phyloP scores from a whole-genome alignment of 2,329 filamentous ascomycete genomes.

The Mycogone perniciosa region DNA sequence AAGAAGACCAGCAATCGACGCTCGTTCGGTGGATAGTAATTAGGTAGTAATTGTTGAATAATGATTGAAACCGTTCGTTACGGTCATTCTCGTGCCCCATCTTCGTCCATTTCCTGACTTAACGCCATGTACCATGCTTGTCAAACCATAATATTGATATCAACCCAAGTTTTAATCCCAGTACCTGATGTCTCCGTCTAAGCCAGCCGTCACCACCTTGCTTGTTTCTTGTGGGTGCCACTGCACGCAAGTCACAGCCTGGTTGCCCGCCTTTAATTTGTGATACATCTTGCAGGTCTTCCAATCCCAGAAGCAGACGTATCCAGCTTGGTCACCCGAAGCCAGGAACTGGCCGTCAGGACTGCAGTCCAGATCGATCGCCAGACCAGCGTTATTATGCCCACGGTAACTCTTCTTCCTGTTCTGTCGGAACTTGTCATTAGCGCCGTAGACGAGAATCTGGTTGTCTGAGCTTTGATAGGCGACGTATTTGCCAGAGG shows the following conservation, averaged over 20 bases:
- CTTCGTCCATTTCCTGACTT: background rate
- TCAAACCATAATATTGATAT: background rate
- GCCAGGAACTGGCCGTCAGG: conserved; percentile 89
- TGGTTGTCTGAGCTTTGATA: conserved; percentile 95
- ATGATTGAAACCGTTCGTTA: background rate
- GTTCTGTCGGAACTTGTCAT: conserved; percentile 95
- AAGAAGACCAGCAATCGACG: background rate
- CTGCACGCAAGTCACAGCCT: conserved; percentile 75
- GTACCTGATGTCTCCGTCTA: conserved; percentile 83
- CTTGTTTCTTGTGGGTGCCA: conserved; percentile 98
- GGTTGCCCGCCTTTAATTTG: conserved; percentile 81
- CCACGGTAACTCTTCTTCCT: conserved; percentile 94
- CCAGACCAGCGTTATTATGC: conserved; percentile 92
- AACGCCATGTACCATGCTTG: conserved; percentile 9
- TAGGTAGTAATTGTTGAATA: background rate
- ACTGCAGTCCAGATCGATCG: conserved; percentile 80
- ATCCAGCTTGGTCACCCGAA: conserved; percentile 81
- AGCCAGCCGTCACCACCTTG: conserved; percentile 84
- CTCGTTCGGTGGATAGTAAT: background rate
- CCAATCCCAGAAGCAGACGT: conserved; percentile 97
- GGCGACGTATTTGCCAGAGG: conserved; percentile 86
- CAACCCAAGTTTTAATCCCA: conserved; percentile 66
- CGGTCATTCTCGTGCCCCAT: background rate
- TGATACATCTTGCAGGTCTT: conserved; percentile 99
- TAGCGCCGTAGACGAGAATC: conserved; percentile 89